Base-by-base conservation (phyloP, 1,284 basidiomycete species). In the Malassezia pachydermatis region DNA sequence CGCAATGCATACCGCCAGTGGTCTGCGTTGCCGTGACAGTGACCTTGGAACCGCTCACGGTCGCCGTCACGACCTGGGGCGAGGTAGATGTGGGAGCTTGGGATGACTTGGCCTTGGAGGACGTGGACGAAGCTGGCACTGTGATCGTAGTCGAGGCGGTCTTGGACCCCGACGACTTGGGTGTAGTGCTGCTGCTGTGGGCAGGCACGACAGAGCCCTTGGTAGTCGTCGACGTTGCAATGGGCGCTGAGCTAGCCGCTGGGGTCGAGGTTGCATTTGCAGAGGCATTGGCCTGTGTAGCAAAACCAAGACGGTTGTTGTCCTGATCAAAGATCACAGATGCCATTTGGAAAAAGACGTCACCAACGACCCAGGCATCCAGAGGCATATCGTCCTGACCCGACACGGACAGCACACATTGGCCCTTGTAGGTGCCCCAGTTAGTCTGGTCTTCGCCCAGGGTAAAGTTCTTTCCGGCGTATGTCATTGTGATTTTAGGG, bases 221-320 rank as follows among this genome's bases (percentile, higher is more conserved):
- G n/a, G n/a, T n/a, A n/a, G n/a, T n/a, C n/a, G n/a, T n/a, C n/a
- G n/a, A n/a, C n/a, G n/a, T n/a, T n/a, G n/a, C n/a, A n/a, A n/a
- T n/a, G n/a, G n/a, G n/a, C n/a, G n/a, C n/a, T n/a, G n/a, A n/a
- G n/a, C n/a, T n/a, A n/a, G n/a, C n/a, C n/a, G n/a, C n/a, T n/a
- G n/a, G n/a, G n/a, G n/a, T n/a, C n/a, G n/a, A n/a, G n/a, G n/a
- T n/a, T n/a, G n/a, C n/a, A n/a, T n/a, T n/a, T n/a, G n/a, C n/a
- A n/a, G n/a, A n/a, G n/a, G n/a, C n/a, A n/a, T n/a, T n/a, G n/a
- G n/a, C n/a, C n/a, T n/a, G n/a, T n/a, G n/a, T 36, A 14, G 74
- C 73, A 59, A 76, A 75, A 17, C 75, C 75, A 51, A 76, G 72
- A 11, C 60, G 59, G 54, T 66, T 67, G 36, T 70, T 62, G 46